These are phyloP conservation scores for Paraconiothyrium brasiliense DNA, from an alignment of 2,329 filamentous ascomycete species.

Conservation along the genomic window DNA sequence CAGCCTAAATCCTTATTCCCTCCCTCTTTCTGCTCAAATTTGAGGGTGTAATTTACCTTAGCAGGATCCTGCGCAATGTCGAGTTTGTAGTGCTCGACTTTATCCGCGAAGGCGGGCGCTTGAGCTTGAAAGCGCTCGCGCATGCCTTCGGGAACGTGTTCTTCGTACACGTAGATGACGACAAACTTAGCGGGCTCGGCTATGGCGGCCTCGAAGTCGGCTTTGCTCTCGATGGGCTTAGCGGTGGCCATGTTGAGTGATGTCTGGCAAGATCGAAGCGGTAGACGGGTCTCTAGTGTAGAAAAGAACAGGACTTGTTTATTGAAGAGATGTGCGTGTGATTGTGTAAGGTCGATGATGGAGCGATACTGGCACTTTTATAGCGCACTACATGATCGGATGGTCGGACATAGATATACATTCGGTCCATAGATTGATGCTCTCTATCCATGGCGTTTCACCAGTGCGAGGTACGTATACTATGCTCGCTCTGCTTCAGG, in stretches of 20 bases:
- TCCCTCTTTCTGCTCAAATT: background rate
- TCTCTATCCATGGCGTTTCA: background rate
- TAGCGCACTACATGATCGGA: background rate
- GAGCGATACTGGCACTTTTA: background rate
- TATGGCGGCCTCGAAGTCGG: background rate
- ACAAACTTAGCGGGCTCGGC: background rate
- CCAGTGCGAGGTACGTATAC: background rate
- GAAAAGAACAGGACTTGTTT: too few species aligned
- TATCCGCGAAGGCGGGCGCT: background rate
- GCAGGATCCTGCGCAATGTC: background rate
- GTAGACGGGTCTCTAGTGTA: background rate
- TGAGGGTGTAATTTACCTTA: background rate
- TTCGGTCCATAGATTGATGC: background rate
- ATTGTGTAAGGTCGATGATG: background rate
- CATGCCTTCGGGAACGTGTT: background rate
- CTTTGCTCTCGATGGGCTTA: background rate
- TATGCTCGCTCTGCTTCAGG: slow-evolving; percentile 1
- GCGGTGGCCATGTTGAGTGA: background rate
- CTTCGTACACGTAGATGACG: background rate
- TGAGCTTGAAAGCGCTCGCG: background rate
- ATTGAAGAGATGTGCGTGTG: background rate
- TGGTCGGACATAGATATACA: too few species aligned
- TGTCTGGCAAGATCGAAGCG: background rate
- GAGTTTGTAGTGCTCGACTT: background rate
- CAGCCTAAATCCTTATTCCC: background rate